Evolutionary conservation across 257 asterid genomes (phyloP).

Genomic region (Solanum ahanhuiri): DNA sequence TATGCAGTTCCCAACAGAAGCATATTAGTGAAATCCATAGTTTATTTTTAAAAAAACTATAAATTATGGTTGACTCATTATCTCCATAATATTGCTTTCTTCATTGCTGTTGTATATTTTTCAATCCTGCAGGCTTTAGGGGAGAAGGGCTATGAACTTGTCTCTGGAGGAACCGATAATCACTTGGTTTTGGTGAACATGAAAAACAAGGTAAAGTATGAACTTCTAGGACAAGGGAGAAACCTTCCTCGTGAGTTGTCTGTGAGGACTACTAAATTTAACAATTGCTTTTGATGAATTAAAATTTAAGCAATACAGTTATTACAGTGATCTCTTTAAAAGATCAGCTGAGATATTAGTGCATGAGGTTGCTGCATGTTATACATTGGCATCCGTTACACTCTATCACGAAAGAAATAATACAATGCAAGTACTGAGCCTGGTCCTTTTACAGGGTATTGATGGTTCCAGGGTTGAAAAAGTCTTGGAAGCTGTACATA

Average conservation of each 20-base stretch:
- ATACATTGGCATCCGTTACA: background rate
- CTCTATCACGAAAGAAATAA: background rate
- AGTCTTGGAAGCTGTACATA: conserved; percentile 84
- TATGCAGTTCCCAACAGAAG: background rate
- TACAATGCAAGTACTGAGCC: background rate
- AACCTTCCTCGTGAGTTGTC: background rate
- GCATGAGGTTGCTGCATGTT: background rate
- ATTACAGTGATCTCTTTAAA: background rate
- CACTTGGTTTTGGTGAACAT: conserved; percentile 90
- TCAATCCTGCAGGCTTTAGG: conserved; percentile 49
- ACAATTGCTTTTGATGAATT: background rate
- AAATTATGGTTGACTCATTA: background rate
- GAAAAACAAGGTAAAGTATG: conserved; percentile 46
- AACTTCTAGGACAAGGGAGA: background rate
- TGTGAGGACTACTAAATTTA: background rate
- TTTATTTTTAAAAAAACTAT: background rate
- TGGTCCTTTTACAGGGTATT: conserved; percentile 53
- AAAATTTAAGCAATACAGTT: background rate
- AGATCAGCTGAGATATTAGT: background rate
- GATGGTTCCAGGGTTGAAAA: conserved; percentile 99
- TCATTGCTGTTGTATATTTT: background rate
- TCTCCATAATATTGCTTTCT: background rate
- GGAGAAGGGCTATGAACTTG: conserved; percentile 66
- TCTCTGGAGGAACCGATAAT: conserved; percentile 96
- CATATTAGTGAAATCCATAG: background rate